Percentiles rank a stretch among this genome's conserved stretches.
Conservation (phyloP, 2,329 filamentous ascomycete species). For the Colletotrichum cuscutae region DNA sequence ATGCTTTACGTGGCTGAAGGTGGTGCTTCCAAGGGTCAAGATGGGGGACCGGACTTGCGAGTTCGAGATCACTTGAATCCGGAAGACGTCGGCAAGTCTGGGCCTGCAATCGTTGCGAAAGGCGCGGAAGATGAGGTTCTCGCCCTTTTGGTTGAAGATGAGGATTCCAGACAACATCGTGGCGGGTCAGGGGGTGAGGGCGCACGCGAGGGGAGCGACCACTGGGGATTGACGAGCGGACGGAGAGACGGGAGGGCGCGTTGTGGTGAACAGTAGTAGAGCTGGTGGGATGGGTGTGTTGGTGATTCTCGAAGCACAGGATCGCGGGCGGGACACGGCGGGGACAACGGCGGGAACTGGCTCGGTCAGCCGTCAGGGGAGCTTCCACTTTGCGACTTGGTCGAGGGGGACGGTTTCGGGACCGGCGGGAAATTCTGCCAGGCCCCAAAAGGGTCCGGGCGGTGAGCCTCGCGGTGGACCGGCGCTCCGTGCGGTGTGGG, state of each 20-base stretch:
- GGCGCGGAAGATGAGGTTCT: conserved; percentile 99
- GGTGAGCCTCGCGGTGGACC: conserved; percentile 6
- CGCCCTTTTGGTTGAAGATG: conserved; percentile 99
- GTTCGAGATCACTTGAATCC: conserved; percentile 99
- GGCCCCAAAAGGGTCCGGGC: conserved; percentile 13
- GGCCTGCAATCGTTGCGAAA: conserved; percentile 99
- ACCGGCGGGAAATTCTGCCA: conserved; percentile 35
- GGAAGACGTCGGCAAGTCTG: conserved; percentile 97
- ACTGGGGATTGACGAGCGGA: not conserved
- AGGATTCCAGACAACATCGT: conserved; percentile 96
- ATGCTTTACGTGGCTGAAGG: conserved; percentile 99
- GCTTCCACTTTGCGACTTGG: not conserved
- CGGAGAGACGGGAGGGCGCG: not conserved
- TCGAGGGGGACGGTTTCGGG: conserved; percentile 29
- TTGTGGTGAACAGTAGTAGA: too few relatives aligned
- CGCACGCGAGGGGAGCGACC: not conserved
- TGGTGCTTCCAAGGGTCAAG: conserved; percentile 95
- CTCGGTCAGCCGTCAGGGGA: conserved; percentile 23
- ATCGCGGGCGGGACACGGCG: conserved; percentile 5
- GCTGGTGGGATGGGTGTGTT: not conserved
- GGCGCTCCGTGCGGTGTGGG: not conserved
- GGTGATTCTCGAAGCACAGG: not conserved
- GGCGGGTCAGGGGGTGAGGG: not conserved
- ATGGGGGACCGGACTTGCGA: conserved; percentile 97
- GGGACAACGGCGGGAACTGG: conserved; percentile 15